Conservation (phyloP, 2,329 filamentous ascomycete species). For the Verticillium klebahnii region DNA sequence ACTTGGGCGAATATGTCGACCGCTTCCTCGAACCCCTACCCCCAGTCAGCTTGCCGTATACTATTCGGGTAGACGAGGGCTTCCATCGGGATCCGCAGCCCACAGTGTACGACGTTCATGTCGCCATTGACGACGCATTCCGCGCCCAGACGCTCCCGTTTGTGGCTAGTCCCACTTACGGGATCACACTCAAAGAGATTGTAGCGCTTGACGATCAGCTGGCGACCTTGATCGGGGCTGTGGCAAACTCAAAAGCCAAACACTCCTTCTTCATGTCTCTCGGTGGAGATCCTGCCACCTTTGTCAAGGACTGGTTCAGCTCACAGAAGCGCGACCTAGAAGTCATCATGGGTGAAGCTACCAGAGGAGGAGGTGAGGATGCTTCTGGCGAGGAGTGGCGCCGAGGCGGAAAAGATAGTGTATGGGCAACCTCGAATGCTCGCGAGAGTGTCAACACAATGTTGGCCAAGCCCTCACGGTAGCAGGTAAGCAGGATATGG, state of each 20-base stretch:
- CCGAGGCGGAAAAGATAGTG: slow-evolving; percentile 47
- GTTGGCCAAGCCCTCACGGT: slow-evolving; percentile 36
- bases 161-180: slow-evolving; percentile 65
- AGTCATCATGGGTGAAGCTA: slow-evolving; percentile 78
- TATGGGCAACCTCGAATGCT: slow-evolving; percentile 55
- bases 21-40: slow-evolving; percentile 74
- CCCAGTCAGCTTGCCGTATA: slow-evolving; percentile 82
- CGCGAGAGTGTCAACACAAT: slow-evolving; percentile 60
- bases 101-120: slow-evolving; percentile 86
- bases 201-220: slow-evolving; percentile 78
- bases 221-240: slow-evolving; percentile 74
- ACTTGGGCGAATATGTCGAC: slow-evolving; percentile 74
- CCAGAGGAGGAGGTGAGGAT: slow-evolving; percentile 55
- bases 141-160: slow-evolving; percentile 61
- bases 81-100: slow-evolving; percentile 71
- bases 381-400: slow-evolving; percentile 65
- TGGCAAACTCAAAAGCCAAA: slow-evolving; percentile 82
- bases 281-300: slow-evolving; percentile 75
- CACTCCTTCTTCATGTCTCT: slow-evolving; percentile 81
- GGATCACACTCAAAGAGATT: slow-evolving; percentile 71
- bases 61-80: slow-evolving; percentile 83
- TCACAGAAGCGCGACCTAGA: slow-evolving; percentile 90
- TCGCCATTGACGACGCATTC: slow-evolving; percentile 79
- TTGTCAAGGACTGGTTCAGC: slow-evolving; percentile 82
- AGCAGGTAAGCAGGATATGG: neutral